A percentile compares a stretch with the other conserved stretches of the same genome.
These are phyloP conservation scores for Microbotryum silenes-acaulis DNA, from an alignment of 1,284 basidiomycete species.

Conservation along the genomic window DNA sequence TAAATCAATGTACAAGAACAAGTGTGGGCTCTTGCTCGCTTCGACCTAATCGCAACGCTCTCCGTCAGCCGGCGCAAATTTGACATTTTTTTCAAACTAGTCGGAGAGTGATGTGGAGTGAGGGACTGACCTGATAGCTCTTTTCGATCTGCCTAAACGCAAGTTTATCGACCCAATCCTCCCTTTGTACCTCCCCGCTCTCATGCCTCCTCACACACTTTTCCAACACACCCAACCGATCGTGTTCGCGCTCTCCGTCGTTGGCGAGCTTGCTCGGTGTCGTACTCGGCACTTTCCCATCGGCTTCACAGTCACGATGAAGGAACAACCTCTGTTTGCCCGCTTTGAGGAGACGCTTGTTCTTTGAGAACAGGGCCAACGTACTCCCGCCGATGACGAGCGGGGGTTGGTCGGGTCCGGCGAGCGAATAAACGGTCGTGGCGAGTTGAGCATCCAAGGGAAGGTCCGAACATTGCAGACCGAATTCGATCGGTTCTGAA, in stretches of 20 bases:
- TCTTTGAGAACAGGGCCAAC: conserved; percentile 75
- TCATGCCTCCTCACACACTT: conserved; percentile 97
- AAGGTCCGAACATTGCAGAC: conserved; percentile 83
- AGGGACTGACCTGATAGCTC: conserved; percentile 51
- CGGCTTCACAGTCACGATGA: conserved; percentile 75
- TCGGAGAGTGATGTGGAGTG: too few relatives aligned
- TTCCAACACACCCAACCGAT: conserved; percentile 91
- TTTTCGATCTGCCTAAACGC: conserved; percentile 90
- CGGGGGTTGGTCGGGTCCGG: conserved; percentile 52
- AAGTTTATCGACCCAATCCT: conserved; percentile 91
- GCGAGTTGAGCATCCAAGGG: conserved; percentile 79
- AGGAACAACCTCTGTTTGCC: conserved; percentile 83
- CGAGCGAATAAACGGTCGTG: conserved; percentile 92
- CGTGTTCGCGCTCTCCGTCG: conserved; percentile 43
- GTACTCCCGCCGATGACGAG: conserved; percentile 79
- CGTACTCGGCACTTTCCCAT: conserved; percentile 67
- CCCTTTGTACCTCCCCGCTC: conserved; percentile 81
- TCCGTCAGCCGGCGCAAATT: too few relatives aligned
- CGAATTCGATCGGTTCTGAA: conserved; percentile 74
- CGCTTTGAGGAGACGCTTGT: conserved; percentile 75
- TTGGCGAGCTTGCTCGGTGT: conserved; percentile 77
- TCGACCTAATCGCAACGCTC: conserved; percentile 53
- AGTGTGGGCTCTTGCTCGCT: conserved; percentile 74
- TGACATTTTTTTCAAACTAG: too few relatives aligned
- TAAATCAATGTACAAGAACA: conserved; percentile 90